Conservation (phyloP, 805 yeast genomes). For the Kodamaea neixiangensis region DNA sequence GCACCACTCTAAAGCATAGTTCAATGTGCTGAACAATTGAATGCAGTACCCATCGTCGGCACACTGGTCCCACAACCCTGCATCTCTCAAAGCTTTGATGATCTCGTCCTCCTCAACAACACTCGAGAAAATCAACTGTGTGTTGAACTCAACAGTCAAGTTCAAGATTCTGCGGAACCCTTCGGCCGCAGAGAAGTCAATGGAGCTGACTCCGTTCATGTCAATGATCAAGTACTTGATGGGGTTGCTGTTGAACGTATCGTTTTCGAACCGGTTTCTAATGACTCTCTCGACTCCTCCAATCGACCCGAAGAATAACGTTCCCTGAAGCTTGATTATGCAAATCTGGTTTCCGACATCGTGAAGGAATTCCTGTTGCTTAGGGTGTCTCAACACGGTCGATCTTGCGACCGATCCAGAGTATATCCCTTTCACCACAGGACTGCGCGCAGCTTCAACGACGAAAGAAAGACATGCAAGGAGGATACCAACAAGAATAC, state of each 20-base stretch:
- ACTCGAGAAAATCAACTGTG: constrained; percentile 77
- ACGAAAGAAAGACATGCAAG: constrained; percentile 94
- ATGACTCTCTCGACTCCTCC: constrained; percentile 84
- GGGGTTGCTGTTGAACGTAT: constrained; percentile 52
- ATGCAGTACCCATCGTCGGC: constrained; percentile 41
- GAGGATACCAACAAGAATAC: constrained; percentile 86
- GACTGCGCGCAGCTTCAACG: constrained; percentile 83
- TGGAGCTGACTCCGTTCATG: constrained; percentile 74
- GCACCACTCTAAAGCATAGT: constrained; percentile 94
- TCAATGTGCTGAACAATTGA: constrained; percentile 74
- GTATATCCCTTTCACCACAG: constrained; percentile 78
- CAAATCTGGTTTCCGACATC: constrained; percentile 91
- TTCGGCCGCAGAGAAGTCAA: constrained; percentile 95
- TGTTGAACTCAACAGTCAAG: constrained; percentile 64
- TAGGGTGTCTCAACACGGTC: constrained; percentile 87
- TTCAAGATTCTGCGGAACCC: constrained; percentile 88
- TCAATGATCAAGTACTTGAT: constrained; percentile 83
- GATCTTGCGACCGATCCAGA: constrained; percentile 90
- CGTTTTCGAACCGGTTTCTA: constrained; percentile 62
- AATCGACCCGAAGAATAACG: constrained; percentile 92
- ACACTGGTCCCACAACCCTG: constrained; percentile 64
- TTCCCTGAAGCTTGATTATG: constrained; percentile 82
- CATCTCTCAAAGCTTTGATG: constrained; percentile 73
- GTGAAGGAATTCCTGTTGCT: constrained; percentile 79
- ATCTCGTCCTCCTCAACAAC: constrained; percentile 67